These are phyloP conservation scores for Coprinellus micaceus DNA, from an alignment of 768 basidiomycete genomes.

Conservation along the genomic window DNA sequence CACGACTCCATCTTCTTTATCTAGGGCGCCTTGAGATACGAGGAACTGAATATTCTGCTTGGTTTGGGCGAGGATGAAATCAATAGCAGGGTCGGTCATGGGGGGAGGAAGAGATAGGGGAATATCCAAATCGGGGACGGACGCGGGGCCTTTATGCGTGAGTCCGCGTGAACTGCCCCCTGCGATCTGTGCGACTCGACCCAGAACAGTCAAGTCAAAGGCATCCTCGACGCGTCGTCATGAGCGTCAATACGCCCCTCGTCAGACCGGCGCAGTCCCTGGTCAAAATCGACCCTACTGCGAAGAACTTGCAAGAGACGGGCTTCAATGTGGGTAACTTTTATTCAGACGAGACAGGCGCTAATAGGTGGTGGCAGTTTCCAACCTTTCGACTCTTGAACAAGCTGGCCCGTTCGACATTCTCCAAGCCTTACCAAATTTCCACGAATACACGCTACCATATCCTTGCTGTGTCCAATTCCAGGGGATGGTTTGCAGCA, in stretches of 20 bases:
- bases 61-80: slow-evolving; percentile 54
- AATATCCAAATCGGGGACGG: background rate
- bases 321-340: slow-evolving; percentile 34
- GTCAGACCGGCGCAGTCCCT: slow-evolving; percentile 32
- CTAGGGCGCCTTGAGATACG: slow-evolving; percentile 43
- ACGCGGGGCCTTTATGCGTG: background rate
- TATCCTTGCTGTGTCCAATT: slow-evolving; percentile 58
- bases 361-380: slow-evolving; percentile 30
- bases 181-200: background rate
- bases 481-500: slow-evolving; percentile 69
- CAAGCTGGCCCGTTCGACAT: slow-evolving; percentile 60
- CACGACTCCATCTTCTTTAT: slow-evolving; percentile 38
- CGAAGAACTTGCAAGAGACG: slow-evolving; percentile 36
- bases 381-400: slow-evolving; percentile 48
- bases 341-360: slow-evolving; percentile 23
- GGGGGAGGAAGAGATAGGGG: background rate
- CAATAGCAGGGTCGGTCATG: slow-evolving; percentile 21
- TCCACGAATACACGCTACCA: slow-evolving; percentile 39
- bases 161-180: background rate
- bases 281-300: slow-evolving; percentile 34
- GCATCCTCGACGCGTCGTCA: slow-evolving; percentile 1
- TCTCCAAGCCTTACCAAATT: slow-evolving; percentile 53
- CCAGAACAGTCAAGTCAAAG: background rate
- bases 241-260: slow-evolving; percentile 27
- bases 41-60: slow-evolving; percentile 55